These are phyloP conservation scores for Xylaria castorea DNA, from an alignment of 495 filamentous ascomycete genomes.

Conservation along the genomic window DNA sequence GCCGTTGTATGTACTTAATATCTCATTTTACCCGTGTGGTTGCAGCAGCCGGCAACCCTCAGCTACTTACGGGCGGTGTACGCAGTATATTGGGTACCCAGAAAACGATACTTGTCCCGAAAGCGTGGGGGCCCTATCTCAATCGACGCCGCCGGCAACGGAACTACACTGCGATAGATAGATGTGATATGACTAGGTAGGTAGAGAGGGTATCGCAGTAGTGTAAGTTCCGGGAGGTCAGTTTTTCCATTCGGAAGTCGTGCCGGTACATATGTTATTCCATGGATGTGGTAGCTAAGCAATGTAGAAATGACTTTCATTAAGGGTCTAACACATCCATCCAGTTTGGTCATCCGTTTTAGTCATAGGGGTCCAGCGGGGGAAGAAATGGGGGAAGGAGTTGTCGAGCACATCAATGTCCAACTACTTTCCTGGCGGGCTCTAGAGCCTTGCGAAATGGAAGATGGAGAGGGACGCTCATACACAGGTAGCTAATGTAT, in stretches of 20 bases:
- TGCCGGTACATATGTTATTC: slow-evolving; percentile 13
- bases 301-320: too few species aligned
- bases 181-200: not conserved
- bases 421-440: not conserved
- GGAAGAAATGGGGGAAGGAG: not conserved
- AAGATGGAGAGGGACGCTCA: not conserved
- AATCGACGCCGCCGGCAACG: slow-evolving; percentile 1
- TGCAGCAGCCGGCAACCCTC: slow-evolving; percentile 18
- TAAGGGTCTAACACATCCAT: too few species aligned
- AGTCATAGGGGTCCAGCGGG: not conserved
- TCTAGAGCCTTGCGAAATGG: not conserved
- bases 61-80: not conserved
- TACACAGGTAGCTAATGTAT: not conserved
- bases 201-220: not conserved
- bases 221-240: not conserved
- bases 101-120: not conserved
- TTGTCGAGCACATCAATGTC: not conserved
- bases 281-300: not conserved
- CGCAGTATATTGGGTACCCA: slow-evolving; percentile 3
- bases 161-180: not conserved
- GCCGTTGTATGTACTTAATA: not conserved
- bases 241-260: slow-evolving; percentile 13
- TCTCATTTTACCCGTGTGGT: slow-evolving; percentile 17
- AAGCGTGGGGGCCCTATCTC: slow-evolving; percentile 1
- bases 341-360: not conserved